These are phyloP conservation scores for Zygoascus hellenicus DNA, from an alignment of 1,139 yeast species.

Conservation along the genomic window DNA sequence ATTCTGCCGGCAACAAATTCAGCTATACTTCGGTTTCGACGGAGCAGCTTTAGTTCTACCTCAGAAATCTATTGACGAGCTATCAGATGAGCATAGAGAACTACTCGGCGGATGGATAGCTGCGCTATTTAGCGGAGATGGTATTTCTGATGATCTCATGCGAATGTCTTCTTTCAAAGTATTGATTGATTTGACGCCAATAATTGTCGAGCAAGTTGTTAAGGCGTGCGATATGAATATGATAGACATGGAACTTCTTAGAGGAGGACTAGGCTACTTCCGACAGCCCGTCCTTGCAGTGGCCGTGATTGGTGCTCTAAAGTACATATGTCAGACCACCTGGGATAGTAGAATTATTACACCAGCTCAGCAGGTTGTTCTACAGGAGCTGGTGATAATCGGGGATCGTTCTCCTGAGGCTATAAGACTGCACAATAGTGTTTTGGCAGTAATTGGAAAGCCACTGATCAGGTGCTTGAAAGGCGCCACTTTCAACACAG, in stretches of 20 bases:
- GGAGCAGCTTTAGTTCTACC: constrained; percentile 4
- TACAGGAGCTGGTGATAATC: constrained; percentile 31
- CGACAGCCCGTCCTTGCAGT: constrained; percentile 53
- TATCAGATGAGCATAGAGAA: constrained; percentile 34
- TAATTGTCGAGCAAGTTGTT: constrained; percentile 67
- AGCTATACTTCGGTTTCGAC: constrained; percentile 2
- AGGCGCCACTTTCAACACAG: not conserved
- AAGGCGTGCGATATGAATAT: constrained; percentile 53
- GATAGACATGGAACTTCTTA: constrained; percentile 45
- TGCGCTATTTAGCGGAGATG: constrained; percentile 79
- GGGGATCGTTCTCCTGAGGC: constrained; percentile 37
- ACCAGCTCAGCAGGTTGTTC: constrained; percentile 20
- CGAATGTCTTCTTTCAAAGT: constrained; percentile 62
- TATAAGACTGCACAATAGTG: constrained; percentile 34
- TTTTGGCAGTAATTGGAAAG: constrained; percentile 31
- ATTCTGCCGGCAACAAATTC: constrained; percentile 11
- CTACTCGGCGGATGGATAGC: constrained; percentile 70
- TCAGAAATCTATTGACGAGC: constrained; percentile 20
- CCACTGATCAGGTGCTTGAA: constrained; percentile 18
- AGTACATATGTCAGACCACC: constrained; percentile 36
- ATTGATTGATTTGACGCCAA: constrained; percentile 62
- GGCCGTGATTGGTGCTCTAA: constrained; percentile 41
- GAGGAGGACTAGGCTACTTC: constrained; percentile 60
- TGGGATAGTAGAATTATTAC: constrained; percentile 34
- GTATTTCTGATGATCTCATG: constrained; percentile 78